Percentiles rank a stretch among this genome's conserved stretches.
Evolutionary conservation across 345 rosid species (phyloP).

Genomic region (Syzygium aqueum): DNA sequence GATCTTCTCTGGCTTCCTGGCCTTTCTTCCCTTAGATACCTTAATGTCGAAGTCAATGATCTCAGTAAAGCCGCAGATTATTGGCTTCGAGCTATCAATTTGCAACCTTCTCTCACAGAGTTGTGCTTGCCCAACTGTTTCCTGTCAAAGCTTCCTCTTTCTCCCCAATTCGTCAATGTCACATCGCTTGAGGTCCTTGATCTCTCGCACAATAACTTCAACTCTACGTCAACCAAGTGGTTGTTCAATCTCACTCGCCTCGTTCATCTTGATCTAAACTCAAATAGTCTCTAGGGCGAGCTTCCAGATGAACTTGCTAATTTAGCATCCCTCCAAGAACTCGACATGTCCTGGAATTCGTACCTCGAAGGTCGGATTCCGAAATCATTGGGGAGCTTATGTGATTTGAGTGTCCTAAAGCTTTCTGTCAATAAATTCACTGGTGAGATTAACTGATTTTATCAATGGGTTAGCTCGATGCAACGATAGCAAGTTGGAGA

Average conservation of each 20-base stretch:
- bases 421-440: background rate
- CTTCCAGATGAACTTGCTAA: background rate
- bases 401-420: background rate
- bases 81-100: background rate
- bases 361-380: background rate
- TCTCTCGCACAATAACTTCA: slow-evolving; percentile 20
- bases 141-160: background rate
- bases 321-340: background rate
- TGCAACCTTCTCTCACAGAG: slow-evolving; percentile 23
- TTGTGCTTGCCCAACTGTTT: slow-evolving; percentile 12
- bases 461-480: background rate
- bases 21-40: background rate
- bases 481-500: background rate
- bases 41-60: background rate
- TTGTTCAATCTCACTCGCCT: background rate
- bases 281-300: background rate
- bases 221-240: background rate
- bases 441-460: background rate
- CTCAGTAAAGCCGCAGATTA: background rate
- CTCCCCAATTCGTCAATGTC: slow-evolving; percentile 10
- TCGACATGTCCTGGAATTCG: background rate
- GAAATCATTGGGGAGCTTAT: background rate
- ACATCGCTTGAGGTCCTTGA: background rate
- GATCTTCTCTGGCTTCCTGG: background rate
- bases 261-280: background rate